phyloP scores from a whole-genome alignment of 148 eudicot genomes.

The Rhododendron simsii region DNA sequence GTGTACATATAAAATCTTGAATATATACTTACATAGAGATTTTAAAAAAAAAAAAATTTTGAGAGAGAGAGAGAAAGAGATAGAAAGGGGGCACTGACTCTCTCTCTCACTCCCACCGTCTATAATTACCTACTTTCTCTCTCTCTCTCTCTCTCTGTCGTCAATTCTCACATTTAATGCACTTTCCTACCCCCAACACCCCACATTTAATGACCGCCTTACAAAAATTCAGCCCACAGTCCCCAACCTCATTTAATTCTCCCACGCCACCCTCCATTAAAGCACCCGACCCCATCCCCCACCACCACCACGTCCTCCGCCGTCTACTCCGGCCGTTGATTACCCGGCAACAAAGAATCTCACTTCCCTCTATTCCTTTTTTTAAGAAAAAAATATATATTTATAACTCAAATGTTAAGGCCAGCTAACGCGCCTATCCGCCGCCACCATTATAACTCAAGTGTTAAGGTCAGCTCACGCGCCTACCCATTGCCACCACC shows the following conservation, averaged over 20 bases:
- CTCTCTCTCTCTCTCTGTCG: neutral
- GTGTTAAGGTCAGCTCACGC: no score
- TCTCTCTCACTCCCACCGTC: neutral
- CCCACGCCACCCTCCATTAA: slow-evolving; percentile 27
- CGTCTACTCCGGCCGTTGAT: neutral
- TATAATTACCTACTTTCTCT: neutral
- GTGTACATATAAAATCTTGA: neutral
- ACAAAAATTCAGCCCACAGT: slow-evolving; percentile 5
- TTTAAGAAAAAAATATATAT: no score
- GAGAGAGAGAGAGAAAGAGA: neutral
- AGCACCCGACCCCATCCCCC: slow-evolving; percentile 18
- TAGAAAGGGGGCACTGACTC: neutral
- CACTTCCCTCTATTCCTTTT: neutral
- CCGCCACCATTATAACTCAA: no score
- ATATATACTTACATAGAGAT: neutral
- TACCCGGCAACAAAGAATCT: neutral
- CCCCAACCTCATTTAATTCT: slow-evolving; percentile 20
- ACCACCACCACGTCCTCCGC: neutral
- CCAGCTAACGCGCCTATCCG: no score
- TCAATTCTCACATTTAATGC: slow-evolving; percentile 23
- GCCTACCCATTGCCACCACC: neutral
- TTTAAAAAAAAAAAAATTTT: neutral
- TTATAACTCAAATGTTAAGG: no score
- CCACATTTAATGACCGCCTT: slow-evolving; percentile 31
- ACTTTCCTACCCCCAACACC: neutral